These are phyloP conservation scores for Syzygium syzygioides DNA, from an alignment of 441 rosid genomes.

Conservation along the genomic window DNA sequence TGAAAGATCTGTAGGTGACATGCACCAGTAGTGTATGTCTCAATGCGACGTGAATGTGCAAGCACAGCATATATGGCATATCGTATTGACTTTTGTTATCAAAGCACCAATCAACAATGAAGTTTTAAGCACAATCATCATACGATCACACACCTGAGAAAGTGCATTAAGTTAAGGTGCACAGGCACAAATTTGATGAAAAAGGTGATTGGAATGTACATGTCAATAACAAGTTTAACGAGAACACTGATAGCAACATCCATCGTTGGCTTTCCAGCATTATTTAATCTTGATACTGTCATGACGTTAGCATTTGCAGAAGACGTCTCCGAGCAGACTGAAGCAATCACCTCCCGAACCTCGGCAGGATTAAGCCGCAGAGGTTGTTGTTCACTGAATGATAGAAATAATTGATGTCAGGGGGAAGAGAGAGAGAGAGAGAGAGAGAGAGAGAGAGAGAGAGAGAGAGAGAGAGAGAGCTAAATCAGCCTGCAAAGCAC, in stretches of 20 bases:
- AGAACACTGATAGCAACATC: conserved; percentile 98
- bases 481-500: background rate
- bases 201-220: conserved; percentile 45
- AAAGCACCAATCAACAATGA: background rate
- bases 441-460: conserved; percentile 7
- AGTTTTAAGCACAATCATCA: background rate
- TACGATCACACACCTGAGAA: background rate
- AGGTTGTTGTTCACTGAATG: conserved; percentile 93
- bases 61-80: background rate
- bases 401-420: conserved; percentile 19
- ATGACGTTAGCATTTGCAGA: conserved; percentile 49
- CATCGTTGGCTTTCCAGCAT: conserved; percentile 83
- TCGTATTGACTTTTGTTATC: background rate
- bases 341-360: conserved; percentile 94
- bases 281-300: conserved; percentile 74
- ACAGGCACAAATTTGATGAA: background rate
- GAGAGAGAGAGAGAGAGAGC: background rate
- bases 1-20: background rate
- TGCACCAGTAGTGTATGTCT: background rate
- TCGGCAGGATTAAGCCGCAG: conserved; percentile 78
- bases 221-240: conserved; percentile 94
- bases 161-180: background rate
- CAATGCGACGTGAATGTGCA: background rate
- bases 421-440: conserved; percentile 9
- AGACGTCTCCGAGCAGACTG: conserved; percentile 88